Evolutionary conservation across 352 stramenopile species (phyloP), one percentile per base, ranked within the genome.

Genomic region (Globisporangium camurandrum): DNA sequence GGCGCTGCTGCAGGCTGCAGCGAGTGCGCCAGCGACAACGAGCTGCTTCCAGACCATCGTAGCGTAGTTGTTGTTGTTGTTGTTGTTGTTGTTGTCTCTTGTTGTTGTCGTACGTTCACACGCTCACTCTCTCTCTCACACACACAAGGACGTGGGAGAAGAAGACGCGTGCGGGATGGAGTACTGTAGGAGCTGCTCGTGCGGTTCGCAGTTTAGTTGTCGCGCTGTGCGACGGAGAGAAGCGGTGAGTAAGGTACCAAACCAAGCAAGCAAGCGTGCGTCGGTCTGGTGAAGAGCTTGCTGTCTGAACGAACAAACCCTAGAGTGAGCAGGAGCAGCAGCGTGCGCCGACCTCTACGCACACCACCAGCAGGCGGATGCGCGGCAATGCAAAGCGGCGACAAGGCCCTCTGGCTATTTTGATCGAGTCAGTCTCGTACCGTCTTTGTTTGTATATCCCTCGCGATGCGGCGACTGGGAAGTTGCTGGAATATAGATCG

Each of bases 281-380:
- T 41, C 41, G 49, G 49, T 48, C 34, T 26, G 51, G 51, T 57
- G 34, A 42, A 49, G 51, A 39, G 42, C 31, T 37, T 44, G 26
- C 26, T 26, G 28, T 30, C 36, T 34, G 43, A 47, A 33, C n/a
- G 42, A 31, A 51, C n/a, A n/a, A 57, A 49, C 49, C 49, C 49
- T 30, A 56, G 40, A 57, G 45, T 57, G 51, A 57, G 44, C 20
- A n/a, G n/a, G n/a, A n/a, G n/a, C n/a, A n/a, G n/a, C n/a, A n/a
- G n/a, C n/a, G 3, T 19, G 36, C 23, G 51, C 47, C 51, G 51
- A 52, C 43, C 40, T 30, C 14, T n/a, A 28, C 27, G 14, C 23
- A 16, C 26, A 26, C n/a, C n/a, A 26, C n/a, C 37, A 27, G 39
- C 39, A 26, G 22, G 9, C 27, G 39, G n/a, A 30, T 19, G 10